These are phyloP conservation scores for Serendipita indica DNA, from an alignment of 768 basidiomycete genomes.

Conservation along the genomic window DNA sequence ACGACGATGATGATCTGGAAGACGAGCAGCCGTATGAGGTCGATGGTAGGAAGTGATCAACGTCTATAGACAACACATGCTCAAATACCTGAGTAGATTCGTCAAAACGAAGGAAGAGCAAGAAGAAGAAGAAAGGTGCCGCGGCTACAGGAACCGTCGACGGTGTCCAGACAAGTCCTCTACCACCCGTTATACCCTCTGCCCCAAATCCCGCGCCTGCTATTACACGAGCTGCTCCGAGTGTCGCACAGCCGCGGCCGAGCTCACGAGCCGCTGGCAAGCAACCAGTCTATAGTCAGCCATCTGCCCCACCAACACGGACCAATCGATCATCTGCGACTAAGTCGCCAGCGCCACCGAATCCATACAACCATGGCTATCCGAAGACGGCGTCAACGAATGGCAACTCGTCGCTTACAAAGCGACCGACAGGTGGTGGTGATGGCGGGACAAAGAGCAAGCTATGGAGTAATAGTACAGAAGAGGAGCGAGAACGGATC, in stretches of 20 bases:
- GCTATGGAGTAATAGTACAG: slow-evolving; percentile 89
- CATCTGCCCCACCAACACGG: slow-evolving; percentile 23
- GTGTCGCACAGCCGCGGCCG: slow-evolving; percentile 23
- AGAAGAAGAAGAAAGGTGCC: slow-evolving; percentile 31
- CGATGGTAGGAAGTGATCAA: neutral
- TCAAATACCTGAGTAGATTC: slow-evolving; percentile 2
- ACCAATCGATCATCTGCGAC: slow-evolving; percentile 22
- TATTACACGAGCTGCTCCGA: slow-evolving; percentile 27
- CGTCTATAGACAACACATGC: neutral
- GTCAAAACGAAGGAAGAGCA: slow-evolving; percentile 35
- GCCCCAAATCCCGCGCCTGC: slow-evolving; percentile 28
- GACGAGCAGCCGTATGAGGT: slow-evolving; percentile 21
- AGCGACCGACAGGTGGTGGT: slow-evolving; percentile 21
- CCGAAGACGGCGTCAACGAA: slow-evolving; percentile 27
- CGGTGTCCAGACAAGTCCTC: slow-evolving; percentile 17
- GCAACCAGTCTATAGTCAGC: slow-evolving; percentile 49
- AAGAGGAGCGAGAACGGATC: slow-evolving; percentile 90
- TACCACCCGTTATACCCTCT: slow-evolving; percentile 29
- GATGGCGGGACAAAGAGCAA: slow-evolving; percentile 33
- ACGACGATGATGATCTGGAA: slow-evolving; percentile 31
- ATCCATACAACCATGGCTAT: slow-evolving; percentile 37
- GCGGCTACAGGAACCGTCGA: slow-evolving; percentile 17
- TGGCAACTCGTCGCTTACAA: slow-evolving; percentile 23
- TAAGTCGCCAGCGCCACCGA: slow-evolving; percentile 41
- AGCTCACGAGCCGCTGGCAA: slow-evolving; percentile 81